Evolutionary conservation across 257 asterid species (phyloP).

Genomic region (Petunia axillaris): DNA sequence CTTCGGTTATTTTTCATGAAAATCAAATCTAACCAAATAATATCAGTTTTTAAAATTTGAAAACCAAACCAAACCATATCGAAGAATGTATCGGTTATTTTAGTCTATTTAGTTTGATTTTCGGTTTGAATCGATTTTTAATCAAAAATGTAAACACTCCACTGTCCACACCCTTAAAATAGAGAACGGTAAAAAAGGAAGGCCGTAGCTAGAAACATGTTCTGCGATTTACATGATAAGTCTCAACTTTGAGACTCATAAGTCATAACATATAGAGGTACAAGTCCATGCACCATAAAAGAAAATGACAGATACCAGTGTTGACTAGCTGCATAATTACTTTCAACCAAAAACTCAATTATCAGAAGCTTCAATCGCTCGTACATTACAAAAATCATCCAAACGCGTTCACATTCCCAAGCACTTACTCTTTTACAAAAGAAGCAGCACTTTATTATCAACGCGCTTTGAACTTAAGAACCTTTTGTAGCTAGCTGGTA

Average conservation of each 20-base stretch:
- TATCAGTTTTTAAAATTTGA: no score
- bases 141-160: no score
- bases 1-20: no score
- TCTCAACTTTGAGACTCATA: not conserved
- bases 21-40: no score
- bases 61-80: no score
- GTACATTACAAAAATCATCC: not conserved
- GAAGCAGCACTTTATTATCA: not conserved
- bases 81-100: no score
- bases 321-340: not conserved
- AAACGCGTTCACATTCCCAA: not conserved
- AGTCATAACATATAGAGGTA: not conserved
- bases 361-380: constrained; percentile 7
- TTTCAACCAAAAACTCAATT: not conserved
- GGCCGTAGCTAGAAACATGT: not conserved
- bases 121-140: no score
- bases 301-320: not conserved
- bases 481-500: not conserved
- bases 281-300: not conserved
- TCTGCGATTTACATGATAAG: not conserved
- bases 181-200: not conserved
- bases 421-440: not conserved
- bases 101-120: no score
- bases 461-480: not conserved
- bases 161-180: not conserved